Evolutionary conservation across 768 basidiomycete species (phyloP), one percentile per base, ranked within the genome.

Genomic region (Kwoniella europaea): DNA sequence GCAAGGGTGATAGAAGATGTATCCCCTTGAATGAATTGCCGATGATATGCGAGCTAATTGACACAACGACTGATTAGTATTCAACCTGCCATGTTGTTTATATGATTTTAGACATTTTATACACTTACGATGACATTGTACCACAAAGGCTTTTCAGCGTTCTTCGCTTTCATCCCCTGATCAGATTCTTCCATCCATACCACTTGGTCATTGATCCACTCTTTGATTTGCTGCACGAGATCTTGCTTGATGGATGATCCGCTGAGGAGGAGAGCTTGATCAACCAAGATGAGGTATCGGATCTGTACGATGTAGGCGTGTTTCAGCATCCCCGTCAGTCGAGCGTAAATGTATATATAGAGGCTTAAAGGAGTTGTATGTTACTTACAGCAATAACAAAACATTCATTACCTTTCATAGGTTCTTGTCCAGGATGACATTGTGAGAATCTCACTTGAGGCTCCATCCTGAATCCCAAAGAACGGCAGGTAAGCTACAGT

Each of bases 361-460:
- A n/a, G n/a, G n/a, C n/a, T n/a, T n/a, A n/a, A n/a, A n/a, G n/a
- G n/a, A n/a, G n/a, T n/a, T n/a, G n/a, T n/a, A n/a, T n/a, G n/a
- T n/a, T n/a, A n/a, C n/a, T n/a, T n/a, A n/a, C n/a, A 46, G 66
- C 66, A 6, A 67, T 41, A 22, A 58, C 56, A 20, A 67, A 67
- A 16, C 10, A 10, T 13, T 57, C 56, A 41, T 67, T 67, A 18
- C 66, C 66, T 59, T 41, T 46, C 20, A 59, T 57, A 4, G 66
- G 66, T 1, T 60, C 50, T 41, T 67, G 29, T 20, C 55, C 46
- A 4, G 66, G 66, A 59, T 59, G 22, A 29, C 66, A 67, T 46
- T 67, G 66, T 2, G 66, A 57, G n/a, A 27, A 59, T 29, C 66
- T 29, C n/a, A 67, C 57, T 54, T 67, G 41, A 42, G 66, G 66